Evolutionary conservation across 768 basidiomycete species (phyloP).

Genomic region (Hypsizygus marmoreus): DNA sequence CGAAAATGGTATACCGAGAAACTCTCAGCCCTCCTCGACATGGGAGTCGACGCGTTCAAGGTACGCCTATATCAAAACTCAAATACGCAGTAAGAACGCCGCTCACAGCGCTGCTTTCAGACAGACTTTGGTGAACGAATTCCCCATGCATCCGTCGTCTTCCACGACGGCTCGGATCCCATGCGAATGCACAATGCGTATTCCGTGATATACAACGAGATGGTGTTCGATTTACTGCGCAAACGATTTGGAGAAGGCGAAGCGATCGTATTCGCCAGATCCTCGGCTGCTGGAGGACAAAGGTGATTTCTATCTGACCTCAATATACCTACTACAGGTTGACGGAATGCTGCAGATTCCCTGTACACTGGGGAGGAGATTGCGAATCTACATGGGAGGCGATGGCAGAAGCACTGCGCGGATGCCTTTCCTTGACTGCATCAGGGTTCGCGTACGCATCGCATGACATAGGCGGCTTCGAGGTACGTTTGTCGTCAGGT

Average conservation of each 20-base stretch:
- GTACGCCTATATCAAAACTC: conserved; percentile 25
- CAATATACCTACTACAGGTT: conserved; percentile 1
- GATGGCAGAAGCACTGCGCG: conserved; percentile 75
- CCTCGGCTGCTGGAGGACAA: conserved; percentile 72
- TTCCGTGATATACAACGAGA: conserved; percentile 67
- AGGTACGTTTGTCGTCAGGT: conserved; percentile 36
- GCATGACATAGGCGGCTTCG: conserved; percentile 80
- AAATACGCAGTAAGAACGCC: too few relatives aligned
- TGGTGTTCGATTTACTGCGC: conserved; percentile 65
- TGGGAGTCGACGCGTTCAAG: conserved; percentile 63
- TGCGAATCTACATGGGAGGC: conserved; percentile 79
- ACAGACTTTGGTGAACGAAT: conserved; percentile 82
- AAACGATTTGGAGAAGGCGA: conserved; percentile 61
- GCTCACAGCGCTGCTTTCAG: conserved; percentile 28
- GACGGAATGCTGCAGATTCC: conserved; percentile 29
- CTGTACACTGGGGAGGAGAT: conserved; percentile 71
- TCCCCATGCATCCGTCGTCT: conserved; percentile 62
- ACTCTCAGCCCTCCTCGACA: conserved; percentile 49
- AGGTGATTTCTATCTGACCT: conserved; percentile 33
- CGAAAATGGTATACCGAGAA: conserved; percentile 57
- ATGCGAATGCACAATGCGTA: conserved; percentile 75
- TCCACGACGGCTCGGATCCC: conserved; percentile 69
- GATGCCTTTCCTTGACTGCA: conserved; percentile 61
- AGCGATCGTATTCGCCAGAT: conserved; percentile 70
- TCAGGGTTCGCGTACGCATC: conserved; percentile 75